These are phyloP conservation scores for Buddleja alternifolia DNA, from an alignment of 257 asterid species.

Conservation along the genomic window DNA sequence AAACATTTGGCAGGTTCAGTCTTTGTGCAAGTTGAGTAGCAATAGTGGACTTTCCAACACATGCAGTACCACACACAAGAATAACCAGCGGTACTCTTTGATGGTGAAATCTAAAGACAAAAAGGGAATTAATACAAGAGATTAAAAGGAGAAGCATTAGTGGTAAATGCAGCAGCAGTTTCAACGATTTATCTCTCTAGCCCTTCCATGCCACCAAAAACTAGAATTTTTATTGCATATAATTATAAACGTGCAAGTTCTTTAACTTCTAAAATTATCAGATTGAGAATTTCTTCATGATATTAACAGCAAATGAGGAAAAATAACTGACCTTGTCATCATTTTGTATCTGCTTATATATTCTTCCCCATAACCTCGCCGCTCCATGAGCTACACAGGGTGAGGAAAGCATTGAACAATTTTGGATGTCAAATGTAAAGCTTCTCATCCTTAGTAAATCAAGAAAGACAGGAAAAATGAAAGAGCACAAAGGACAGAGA, in stretches of 20 bases:
- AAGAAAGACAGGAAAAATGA: not conserved
- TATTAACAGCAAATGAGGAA: constrained; percentile 23
- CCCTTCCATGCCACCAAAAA: not conserved
- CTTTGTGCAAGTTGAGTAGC: constrained; percentile 99
- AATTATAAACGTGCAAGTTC: not conserved
- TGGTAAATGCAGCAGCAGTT: constrained; percentile 17
- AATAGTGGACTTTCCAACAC: constrained; percentile 96
- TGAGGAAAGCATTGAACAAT: constrained; percentile 21
- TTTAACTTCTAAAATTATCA: constrained; percentile 14
- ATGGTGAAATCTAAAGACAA: constrained; percentile 80
- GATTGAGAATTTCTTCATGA: constrained; percentile 3
- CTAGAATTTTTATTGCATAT: not conserved
- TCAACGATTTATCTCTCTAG: constrained; percentile 23
- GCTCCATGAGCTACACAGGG: constrained; percentile 84
- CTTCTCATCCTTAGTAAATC: constrained; percentile 10
- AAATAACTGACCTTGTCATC: constrained; percentile 82
- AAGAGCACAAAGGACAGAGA: not conserved
- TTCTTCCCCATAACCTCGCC: constrained; percentile 94
- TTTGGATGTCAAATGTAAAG: constrained; percentile 8
- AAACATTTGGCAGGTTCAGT: constrained; percentile 92
- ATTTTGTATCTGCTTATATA: constrained; percentile 93
- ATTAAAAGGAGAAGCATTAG: constrained; percentile 17
- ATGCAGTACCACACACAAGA: constrained; percentile 99
- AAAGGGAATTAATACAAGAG: constrained; percentile 28
- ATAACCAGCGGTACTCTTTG: constrained; percentile 97